Percentiles rank a stretch among this genome's conserved stretches.
Evolutionary conservation across 345 rosid species (phyloP).

Genomic region (Brassica incana): DNA sequence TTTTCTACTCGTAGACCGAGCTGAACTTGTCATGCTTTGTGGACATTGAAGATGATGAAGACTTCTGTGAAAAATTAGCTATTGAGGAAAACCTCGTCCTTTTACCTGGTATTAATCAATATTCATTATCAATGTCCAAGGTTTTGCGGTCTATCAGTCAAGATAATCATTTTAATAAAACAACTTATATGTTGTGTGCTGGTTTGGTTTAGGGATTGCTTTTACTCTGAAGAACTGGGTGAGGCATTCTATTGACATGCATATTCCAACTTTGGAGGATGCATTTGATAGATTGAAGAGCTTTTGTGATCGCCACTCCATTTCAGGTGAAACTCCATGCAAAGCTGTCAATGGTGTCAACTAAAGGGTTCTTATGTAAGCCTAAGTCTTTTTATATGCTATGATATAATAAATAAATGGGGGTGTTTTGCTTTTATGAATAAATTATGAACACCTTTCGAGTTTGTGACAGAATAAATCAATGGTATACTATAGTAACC

Average conservation of each 20-base stretch:
- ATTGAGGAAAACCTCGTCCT: conserved; percentile 28
- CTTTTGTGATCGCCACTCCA: conserved; percentile 13
- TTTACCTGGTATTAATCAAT: conserved; percentile 33
- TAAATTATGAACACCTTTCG: conserved; percentile 4
- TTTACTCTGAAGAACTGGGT: conserved; percentile 42
- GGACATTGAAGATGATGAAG: conserved; percentile 30
- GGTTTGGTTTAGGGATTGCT: conserved; percentile 47
- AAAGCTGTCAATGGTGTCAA: neutral
- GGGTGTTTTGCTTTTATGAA: neutral
- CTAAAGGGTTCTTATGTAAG: neutral
- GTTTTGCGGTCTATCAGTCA: neutral
- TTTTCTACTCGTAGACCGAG: neutral
- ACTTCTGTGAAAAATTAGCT: conserved; percentile 31
- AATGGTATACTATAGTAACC: neutral
- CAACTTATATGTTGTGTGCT: conserved; percentile 1
- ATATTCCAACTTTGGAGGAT: conserved; percentile 13
- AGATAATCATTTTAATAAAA: no score
- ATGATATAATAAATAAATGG: neutral
- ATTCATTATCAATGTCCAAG: neutral
- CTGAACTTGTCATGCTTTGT: neutral
- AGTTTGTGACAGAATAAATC: neutral
- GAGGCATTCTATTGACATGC: conserved; percentile 34
- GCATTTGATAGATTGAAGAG: conserved; percentile 24
- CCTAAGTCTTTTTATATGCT: neutral
- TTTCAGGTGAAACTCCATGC: neutral